Base-by-base conservation (phyloP, 2,329 filamentous ascomycete genomes). In the Passalora sequoiae region DNA sequence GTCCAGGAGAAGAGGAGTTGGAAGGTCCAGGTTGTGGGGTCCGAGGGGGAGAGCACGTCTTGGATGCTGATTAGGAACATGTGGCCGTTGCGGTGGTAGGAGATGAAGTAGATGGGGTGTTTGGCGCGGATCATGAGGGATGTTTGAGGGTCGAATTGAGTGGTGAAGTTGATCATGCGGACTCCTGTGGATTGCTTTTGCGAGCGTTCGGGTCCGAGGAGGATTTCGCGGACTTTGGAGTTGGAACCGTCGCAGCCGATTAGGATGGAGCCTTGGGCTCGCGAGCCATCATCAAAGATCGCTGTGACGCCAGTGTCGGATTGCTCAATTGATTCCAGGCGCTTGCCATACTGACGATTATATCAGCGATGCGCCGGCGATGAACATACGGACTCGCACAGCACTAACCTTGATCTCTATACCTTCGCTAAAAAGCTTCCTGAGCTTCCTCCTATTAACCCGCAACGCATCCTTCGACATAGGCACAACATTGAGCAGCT, bases 311-410 rank as follows among this genome's bases (percentile, higher is more conserved):
- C 6, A 22, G 39, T 25, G 16, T 39, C 21, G 16, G 41, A 25
- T 21, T 43, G 15, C 6, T 13, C 29, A 17, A 50, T 47, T 3
- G 35, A 41, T 6, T 12, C 28, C 3, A 53, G 24, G 9, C 28
- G 27, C 28, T 50, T 50, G n/a, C 44, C 44, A 28, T 43, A 50
- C 49, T 52, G 25, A n/a, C n/a, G n/a, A n/a, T n/a, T n/a, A n/a
- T n/a, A n/a, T n/a, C n/a, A n/a, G n/a, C n/a, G n/a, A n/a, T n/a
- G n/a, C n/a, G n/a, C n/a, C n/a, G n/a, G n/a, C n/a, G n/a, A n/a
- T n/a, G n/a, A n/a, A n/a, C n/a, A n/a, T n/a, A n/a, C n/a, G n/a
- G n/a, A 25, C 24, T 17, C 5, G 6, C 3, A 32, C 21, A n/a
- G 19, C 16, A 46, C 42, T 31, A 24, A 51, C 46, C 41, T 44